Conservation (phyloP, 2,329 filamentous ascomycete genomes). For the Diaporthe ilicicola region DNA sequence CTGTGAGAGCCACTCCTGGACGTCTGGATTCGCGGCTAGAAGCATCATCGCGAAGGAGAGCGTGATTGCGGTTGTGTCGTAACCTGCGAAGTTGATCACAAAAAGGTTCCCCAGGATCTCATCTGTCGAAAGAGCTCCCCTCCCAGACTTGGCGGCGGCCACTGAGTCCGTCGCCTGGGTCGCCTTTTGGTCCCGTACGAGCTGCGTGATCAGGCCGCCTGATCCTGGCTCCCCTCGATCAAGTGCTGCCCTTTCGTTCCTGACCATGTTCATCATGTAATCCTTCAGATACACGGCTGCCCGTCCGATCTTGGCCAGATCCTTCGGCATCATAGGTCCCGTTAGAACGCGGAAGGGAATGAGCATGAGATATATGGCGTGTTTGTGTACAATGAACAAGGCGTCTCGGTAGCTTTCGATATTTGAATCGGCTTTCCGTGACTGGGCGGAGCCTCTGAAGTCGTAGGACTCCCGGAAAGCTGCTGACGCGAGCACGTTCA, state of each 20-base stretch:
- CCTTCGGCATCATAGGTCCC: neutral
- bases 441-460: no score
- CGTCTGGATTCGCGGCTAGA: conserved; percentile 45
- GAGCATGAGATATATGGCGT: neutral
- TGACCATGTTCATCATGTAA: neutral
- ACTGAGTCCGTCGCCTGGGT: neutral
- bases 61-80: conserved; percentile 40
- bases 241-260: neutral
- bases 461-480: no score
- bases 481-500: no score
- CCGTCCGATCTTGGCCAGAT: neutral
- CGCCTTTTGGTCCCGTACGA: neutral
- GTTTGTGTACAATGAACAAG: neutral
- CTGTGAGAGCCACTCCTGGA: conserved; percentile 41
- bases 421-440: no score
- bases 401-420: neutral
- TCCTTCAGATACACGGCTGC: neutral
- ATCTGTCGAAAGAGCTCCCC: neutral
- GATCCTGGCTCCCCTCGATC: neutral
- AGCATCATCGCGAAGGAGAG: conserved; percentile 53
- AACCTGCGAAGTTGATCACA: conserved; percentile 41
- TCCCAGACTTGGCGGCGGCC: neutral
- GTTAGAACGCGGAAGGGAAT: neutral
- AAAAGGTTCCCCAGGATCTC: conserved; percentile 42
- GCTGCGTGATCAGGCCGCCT: neutral